A percentile compares a stretch with the other conserved stretches of the same genome.
phyloP scores from a whole-genome alignment of 345 rosid species.

The Moringa oleifera region DNA sequence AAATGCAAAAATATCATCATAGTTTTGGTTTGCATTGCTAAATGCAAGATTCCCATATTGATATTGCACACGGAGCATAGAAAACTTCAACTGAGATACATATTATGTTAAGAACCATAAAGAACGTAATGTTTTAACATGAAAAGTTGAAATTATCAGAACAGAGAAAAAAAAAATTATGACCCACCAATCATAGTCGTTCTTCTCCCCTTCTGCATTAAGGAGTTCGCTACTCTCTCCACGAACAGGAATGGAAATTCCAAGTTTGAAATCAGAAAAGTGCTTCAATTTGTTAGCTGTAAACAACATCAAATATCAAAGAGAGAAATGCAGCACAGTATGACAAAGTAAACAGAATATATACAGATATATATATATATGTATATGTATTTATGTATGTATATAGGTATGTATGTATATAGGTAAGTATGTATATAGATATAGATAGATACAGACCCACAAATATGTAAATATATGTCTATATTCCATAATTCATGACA shows the following conservation, averaged over 20 bases:
- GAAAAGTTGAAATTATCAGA: background rate
- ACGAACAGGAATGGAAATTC: slow-evolving; percentile 65
- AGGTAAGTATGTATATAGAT: too few relatives aligned
- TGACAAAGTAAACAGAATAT: slow-evolving; percentile 14
- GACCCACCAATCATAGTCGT: slow-evolving; percentile 93
- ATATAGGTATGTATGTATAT: background rate
- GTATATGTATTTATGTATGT: background rate
- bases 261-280: slow-evolving; percentile 69
- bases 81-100: background rate
- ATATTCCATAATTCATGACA: background rate
- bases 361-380: too few relatives aligned
- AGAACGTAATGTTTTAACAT: too few relatives aligned
- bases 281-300: slow-evolving; percentile 79
- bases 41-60: background rate
- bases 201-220: slow-evolving; percentile 81
- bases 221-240: slow-evolving; percentile 89
- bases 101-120: slow-evolving; percentile 3
- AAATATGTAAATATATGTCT: slow-evolving; percentile 1
- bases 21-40: background rate
- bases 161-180: slow-evolving; percentile 15
- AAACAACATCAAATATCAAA: slow-evolving; percentile 17
- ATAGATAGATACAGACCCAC: too few relatives aligned
- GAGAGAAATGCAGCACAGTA: slow-evolving; percentile 13
- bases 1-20: background rate
- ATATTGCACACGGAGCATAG: background rate